These are phyloP conservation scores for Fusarium phyllophilum DNA, from an alignment of 2,329 filamentous ascomycete genomes.

Conservation along the genomic window DNA sequence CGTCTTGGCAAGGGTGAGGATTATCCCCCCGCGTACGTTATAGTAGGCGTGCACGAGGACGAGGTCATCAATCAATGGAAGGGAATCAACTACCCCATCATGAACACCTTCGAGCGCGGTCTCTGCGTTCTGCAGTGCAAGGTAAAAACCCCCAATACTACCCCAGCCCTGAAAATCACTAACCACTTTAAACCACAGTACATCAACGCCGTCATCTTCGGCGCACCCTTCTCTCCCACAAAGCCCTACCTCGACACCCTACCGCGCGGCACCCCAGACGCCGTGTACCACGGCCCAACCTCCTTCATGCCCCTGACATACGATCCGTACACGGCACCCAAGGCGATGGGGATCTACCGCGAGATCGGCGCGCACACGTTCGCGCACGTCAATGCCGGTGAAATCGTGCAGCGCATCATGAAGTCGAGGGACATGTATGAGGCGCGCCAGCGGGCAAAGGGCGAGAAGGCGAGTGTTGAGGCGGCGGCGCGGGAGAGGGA, in stretches of 20 bases:
- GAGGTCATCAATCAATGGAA: constrained; percentile 96
- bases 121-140: constrained; percentile 96
- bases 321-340: constrained; percentile 83
- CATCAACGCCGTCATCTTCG: constrained; percentile 87
- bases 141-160: constrained; percentile 58
- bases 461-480: constrained; percentile 84
- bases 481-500: constrained; percentile 71
- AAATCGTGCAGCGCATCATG: constrained; percentile 92
- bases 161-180: neutral
- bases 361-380: constrained; percentile 83
- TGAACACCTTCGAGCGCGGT: constrained; percentile 98
- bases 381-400: constrained; percentile 87
- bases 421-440: constrained; percentile 89
- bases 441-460: constrained; percentile 89
- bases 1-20: constrained; percentile 74
- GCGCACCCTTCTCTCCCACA: constrained; percentile 88
- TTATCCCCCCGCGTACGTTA: constrained; percentile 85
- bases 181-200: constrained; percentile 64
- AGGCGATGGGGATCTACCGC: constrained; percentile 83
- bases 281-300: constrained; percentile 96
- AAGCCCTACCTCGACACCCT: constrained; percentile 78
- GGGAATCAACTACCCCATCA: constrained; percentile 97
- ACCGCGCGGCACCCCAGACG: constrained; percentile 78
- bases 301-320: constrained; percentile 85
- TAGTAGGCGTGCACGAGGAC: constrained; percentile 94